Evolutionary conservation across 148 eudicot species (phyloP).

Genomic region (Spergularia marina): DNA sequence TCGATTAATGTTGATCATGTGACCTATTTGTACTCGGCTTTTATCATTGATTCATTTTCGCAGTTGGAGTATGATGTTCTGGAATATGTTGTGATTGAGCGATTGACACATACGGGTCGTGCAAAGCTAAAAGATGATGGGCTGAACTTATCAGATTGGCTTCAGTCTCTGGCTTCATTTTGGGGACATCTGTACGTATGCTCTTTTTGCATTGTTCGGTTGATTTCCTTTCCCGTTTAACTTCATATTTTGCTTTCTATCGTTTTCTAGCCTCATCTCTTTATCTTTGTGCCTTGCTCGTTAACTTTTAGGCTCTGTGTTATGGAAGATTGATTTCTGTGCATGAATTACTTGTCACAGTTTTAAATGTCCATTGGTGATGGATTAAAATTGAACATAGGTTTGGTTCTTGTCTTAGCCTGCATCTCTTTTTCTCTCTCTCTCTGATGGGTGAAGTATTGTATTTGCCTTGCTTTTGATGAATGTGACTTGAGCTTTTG

Average conservation of each 20-base stretch:
- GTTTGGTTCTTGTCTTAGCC: conserved; percentile 9
- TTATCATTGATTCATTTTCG: conserved; percentile 13
- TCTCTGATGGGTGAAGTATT: conserved; percentile 3
- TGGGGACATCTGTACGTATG: conserved; percentile 97
- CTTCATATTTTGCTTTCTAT: background rate
- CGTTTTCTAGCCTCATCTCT: background rate
- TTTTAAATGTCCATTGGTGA: conserved; percentile 1
- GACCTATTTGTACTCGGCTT: background rate
- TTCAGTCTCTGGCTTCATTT: conserved; percentile 96
- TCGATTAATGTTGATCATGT: background rate
- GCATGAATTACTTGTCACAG: background rate
- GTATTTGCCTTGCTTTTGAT: background rate
- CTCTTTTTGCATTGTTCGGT: conserved; percentile 9
- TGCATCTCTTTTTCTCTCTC: conserved; percentile 2
- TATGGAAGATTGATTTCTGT: conserved; percentile 1
- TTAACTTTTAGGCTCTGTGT: background rate
- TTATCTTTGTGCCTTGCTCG: background rate
- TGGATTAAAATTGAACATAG: background rate
- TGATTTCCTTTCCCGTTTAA: background rate
- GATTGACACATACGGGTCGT: conserved; percentile 87
- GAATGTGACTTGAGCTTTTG: background rate
- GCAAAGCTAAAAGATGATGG: conserved; percentile 96
- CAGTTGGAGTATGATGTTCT: conserved; percentile 96
- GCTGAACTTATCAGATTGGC: conserved; percentile 98
- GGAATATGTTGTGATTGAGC: conserved; percentile 96